A percentile compares a stretch with the other conserved stretches of the same genome.
phyloP scores from a whole-genome alignment of 768 basidiomycete genomes.

The Boletus edulis region DNA sequence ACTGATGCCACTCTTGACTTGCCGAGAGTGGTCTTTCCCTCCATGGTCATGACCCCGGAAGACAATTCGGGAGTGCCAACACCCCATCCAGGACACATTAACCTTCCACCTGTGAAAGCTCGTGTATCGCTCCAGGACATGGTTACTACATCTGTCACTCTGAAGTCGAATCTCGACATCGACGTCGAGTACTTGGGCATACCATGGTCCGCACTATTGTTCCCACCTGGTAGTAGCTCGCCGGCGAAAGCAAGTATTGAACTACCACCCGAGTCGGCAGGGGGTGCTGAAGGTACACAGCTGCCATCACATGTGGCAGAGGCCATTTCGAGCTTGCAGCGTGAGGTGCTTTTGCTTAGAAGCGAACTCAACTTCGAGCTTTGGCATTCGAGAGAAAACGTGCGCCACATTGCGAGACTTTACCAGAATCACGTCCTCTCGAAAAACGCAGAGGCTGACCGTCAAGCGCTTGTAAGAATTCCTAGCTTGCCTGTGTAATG shows the following conservation, averaged over 20 bases:
- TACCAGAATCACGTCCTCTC: slow-evolving; percentile 72
- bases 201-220: slow-evolving; percentile 50
- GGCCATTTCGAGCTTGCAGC: slow-evolving; percentile 68
- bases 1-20: slow-evolving; percentile 1
- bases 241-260: slow-evolving; percentile 19
- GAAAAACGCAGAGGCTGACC: slow-evolving; percentile 74
- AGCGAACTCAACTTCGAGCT: slow-evolving; percentile 85
- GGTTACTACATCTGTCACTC: slow-evolving; percentile 66
- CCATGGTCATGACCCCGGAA: slow-evolving; percentile 14
- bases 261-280: slow-evolving; percentile 18
- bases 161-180: slow-evolving; percentile 69
- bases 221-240: slow-evolving; percentile 33
- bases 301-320: slow-evolving; percentile 53
- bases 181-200: slow-evolving; percentile 52
- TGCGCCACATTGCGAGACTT: slow-evolving; percentile 77
- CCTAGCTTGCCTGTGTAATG: neutral
- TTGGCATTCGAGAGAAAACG: slow-evolving; percentile 79
- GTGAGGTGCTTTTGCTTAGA: slow-evolving; percentile 69
- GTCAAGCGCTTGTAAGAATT: slow-evolving; percentile 70
- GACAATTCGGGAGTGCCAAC: slow-evolving; percentile 26
- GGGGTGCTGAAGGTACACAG: slow-evolving; percentile 12
- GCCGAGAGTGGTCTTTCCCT: slow-evolving; percentile 1
- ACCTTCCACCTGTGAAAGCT: slow-evolving; percentile 29
- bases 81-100: slow-evolving; percentile 35
- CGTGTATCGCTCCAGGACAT: slow-evolving; percentile 72